Percentiles rank a stretch among this genome's conserved stretches.
phyloP scores from a whole-genome alignment of 192 early-diverging fungal species.

The Thamnidium elegans region DNA sequence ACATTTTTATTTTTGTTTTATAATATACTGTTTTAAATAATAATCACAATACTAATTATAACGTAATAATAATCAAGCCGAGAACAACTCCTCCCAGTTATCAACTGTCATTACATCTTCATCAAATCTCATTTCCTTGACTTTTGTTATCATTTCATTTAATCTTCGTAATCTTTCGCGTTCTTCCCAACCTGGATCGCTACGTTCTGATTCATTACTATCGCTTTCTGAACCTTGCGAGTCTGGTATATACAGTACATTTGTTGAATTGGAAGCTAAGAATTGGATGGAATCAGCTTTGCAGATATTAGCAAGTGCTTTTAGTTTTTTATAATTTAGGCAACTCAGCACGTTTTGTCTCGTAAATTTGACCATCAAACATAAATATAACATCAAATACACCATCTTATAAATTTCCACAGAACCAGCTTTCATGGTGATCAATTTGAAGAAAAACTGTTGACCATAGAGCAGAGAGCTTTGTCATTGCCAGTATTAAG shows the following conservation, averaged over 20 bases:
- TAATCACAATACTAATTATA: neutral
- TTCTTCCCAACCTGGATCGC: constrained; percentile 1
- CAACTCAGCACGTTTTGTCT: too few species aligned
- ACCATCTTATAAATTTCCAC: too few species aligned
- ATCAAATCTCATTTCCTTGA: constrained; percentile 3
- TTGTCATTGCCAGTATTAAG: too few species aligned
- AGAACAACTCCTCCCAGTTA: neutral
- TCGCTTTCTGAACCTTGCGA: neutral
- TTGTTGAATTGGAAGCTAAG: constrained; percentile 1
- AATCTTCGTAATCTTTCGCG: constrained; percentile 4
- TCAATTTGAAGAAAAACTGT: too few species aligned
- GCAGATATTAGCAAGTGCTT: constrained; percentile 2
- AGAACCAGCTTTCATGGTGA: too few species aligned
- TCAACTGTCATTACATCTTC: constrained; percentile 1
- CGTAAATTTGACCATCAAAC: too few species aligned
- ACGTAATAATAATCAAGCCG: neutral
- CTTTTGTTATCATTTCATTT: constrained; percentile 2
- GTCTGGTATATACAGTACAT: neutral
- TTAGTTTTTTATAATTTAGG: neutral
- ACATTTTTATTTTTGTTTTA: too few species aligned
- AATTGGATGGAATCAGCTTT: constrained; percentile 2
- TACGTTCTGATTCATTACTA: too few species aligned
- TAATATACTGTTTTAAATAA: constrained; percentile 3
- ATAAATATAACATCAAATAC: too few species aligned
- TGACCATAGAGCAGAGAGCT: too few species aligned